Base-by-base conservation (phyloP, 345 rosid species). In the Salix suchowensis region DNA sequence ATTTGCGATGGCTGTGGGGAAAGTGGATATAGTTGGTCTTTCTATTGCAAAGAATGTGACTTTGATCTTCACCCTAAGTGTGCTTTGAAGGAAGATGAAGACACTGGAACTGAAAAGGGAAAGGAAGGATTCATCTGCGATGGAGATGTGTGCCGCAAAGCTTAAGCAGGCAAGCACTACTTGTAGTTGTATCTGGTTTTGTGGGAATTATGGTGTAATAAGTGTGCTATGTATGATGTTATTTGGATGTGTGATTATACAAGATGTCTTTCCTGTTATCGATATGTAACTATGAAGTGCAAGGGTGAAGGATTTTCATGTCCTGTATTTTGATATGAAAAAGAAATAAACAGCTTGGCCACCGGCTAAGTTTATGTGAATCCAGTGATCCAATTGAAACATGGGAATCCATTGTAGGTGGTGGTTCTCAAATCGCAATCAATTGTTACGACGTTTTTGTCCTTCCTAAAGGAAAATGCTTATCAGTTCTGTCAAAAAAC, bases 51-150 rank as follows among this genome's bases (percentile, higher is more conserved):
- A 26, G 1, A 23, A 60, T 78, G 73, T 32, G 72, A 68, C 26
- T 78, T 73, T 67, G 77, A 73, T 77, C 80, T 77, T 21, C 71
- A 77, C n/a, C 80, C 80, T 2, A 77, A 71, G 66, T 77, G 80
- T 65, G 80, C 76, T 34, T 54, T 77, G 18, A 52, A 52, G 58
- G 65, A 32, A 26, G 28, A 36, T 2, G 70, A 71, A 71, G 46
- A 69, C 9, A 60, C 14, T 37, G 72, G 54, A 30, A 55, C 4
- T 6, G 40, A 11, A 26, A 61, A 67, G 32, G 50, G 34, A 13
- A 24, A 65, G 40, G 55, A 71, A 9, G 61, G 73, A 66, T 6
- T 19, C 36, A 42, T 34, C 1, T 72, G 81, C 12, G 68, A 72
- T 23, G 81, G 40, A 39, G 40, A 7, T 39, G 36, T 6, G 6